A percentile compares a stretch with the other conserved stretches of the same genome.
Conservation (phyloP, 2,329 filamentous ascomycete species). For the Alternaria angustiovoidea region DNA sequence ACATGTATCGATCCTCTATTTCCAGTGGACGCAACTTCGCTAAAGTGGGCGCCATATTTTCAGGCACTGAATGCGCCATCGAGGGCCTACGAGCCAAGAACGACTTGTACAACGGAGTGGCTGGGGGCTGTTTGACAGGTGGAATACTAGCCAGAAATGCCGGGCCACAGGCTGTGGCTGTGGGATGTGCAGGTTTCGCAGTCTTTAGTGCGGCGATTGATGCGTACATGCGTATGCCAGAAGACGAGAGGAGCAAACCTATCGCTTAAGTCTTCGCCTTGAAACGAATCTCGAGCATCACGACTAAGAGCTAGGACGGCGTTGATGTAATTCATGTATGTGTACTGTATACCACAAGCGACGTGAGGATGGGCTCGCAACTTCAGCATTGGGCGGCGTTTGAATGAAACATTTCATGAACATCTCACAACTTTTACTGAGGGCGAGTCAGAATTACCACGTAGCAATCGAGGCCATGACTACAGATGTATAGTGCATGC, state of each 20-base stretch:
- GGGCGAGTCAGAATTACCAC: neutral
- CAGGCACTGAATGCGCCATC: conserved; percentile 93
- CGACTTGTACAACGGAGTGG: conserved; percentile 85
- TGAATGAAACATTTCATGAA: neutral
- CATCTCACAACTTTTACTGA: neutral
- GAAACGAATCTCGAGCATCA: neutral
- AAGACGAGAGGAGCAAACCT: conserved; percentile 52
- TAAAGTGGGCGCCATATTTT: conserved; percentile 88
- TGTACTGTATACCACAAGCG: conserved; percentile 25
- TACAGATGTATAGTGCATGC: neutral
- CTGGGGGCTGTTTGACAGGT: conserved; percentile 89
- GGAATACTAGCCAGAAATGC: conserved; percentile 86
- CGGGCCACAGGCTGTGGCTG: conserved; percentile 84
- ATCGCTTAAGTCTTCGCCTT: conserved; percentile 38
- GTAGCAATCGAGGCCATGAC: neutral
- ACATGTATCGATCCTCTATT: conserved; percentile 88
- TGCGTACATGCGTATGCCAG: conserved; percentile 73
- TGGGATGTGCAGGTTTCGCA: conserved; percentile 92
- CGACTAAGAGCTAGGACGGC: neutral
- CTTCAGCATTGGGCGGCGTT: conserved; percentile 37
- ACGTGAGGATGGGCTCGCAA: conserved; percentile 12
- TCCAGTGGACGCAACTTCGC: conserved; percentile 92
- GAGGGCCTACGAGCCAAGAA: conserved; percentile 93
- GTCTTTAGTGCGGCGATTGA: conserved; percentile 93
- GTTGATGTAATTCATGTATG: conserved; percentile 14